Conservation (phyloP, 352 stramenopile species). For the Phytophthora citricola region DNA sequence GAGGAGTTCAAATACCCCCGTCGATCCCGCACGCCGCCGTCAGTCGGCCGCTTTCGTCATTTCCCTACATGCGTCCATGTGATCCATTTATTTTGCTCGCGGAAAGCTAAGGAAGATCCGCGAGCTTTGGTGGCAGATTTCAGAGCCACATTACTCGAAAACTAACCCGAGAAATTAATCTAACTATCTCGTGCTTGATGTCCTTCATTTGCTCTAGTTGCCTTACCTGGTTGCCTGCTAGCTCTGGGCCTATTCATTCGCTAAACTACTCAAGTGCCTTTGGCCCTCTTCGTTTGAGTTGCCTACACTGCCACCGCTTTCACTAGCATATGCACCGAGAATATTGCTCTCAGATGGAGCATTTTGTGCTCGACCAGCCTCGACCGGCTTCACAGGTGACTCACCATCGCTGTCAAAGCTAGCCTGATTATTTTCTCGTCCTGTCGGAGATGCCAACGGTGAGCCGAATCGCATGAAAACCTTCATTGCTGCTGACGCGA, state of each 20-base stretch:
- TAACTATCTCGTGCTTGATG: constrained; percentile 34
- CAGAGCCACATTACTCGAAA: constrained; percentile 25
- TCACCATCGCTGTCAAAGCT: constrained; percentile 22
- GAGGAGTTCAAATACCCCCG: constrained; percentile 38
- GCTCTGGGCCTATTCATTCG: not conserved
- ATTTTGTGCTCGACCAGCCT: not conserved
- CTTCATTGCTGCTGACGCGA: constrained; percentile 48
- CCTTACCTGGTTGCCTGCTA: not conserved
- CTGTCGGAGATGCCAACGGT: constrained; percentile 46
- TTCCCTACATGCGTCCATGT: constrained; percentile 20
- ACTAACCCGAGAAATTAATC: constrained; percentile 38
- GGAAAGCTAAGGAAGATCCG: constrained; percentile 1
- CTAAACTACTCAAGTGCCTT: not conserved
- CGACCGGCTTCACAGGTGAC: constrained; percentile 8
- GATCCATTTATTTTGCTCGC: constrained; percentile 29
- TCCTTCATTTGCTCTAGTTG: not conserved
- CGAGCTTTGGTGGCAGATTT: constrained; percentile 25
- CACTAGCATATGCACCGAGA: too few species aligned
- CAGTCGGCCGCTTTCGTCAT: constrained; percentile 40
- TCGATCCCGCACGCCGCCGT: constrained; percentile 30
- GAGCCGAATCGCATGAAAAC: constrained; percentile 62
- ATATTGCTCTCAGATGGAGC: not conserved
- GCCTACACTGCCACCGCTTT: not conserved
- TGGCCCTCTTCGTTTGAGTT: not conserved
- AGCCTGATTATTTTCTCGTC: constrained; percentile 7